A percentile compares a stretch with the other conserved stretches of the same genome.
Conservation (phyloP, 2,329 filamentous ascomycete genomes). For the Colletotrichum australisinense region DNA sequence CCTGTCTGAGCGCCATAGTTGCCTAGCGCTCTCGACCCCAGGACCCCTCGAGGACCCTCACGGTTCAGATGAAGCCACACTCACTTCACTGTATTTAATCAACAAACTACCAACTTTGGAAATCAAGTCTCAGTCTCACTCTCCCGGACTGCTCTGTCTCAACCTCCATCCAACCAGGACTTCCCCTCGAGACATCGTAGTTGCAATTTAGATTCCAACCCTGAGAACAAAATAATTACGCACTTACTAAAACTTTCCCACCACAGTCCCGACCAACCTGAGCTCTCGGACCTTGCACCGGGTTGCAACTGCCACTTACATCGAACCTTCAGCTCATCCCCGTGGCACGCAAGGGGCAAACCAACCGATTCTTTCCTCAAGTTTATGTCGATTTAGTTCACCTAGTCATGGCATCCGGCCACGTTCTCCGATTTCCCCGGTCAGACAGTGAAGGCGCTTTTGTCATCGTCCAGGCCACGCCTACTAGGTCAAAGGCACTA, state of each 20-base stretch:
- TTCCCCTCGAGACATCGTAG: not conserved
- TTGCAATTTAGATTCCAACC: slow-evolving; percentile 2
- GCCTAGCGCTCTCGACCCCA: slow-evolving; percentile 23
- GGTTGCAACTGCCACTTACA: not conserved
- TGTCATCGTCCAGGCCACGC: slow-evolving; percentile 70
- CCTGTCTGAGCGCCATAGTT: slow-evolving; percentile 27
- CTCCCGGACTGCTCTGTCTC: not conserved
- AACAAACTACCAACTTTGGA: slow-evolving; percentile 16
- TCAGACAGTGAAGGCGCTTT: slow-evolving; percentile 63
- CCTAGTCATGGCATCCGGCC: slow-evolving; percentile 25
- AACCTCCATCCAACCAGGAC: slow-evolving; percentile 12
- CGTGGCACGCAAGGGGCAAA: slow-evolving; percentile 5
- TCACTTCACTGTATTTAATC: slow-evolving; percentile 14
- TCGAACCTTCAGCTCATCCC: slow-evolving; percentile 13
- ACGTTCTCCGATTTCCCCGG: slow-evolving; percentile 69
- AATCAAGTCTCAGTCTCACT: slow-evolving; percentile 5
- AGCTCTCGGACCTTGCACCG: not conserved
- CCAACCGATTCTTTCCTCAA: slow-evolving; percentile 3
- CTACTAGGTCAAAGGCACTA: slow-evolving; percentile 61
- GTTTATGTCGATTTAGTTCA: not conserved
- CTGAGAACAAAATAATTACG: slow-evolving; percentile 2
- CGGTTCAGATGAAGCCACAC: slow-evolving; percentile 8
- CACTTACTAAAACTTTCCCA: not conserved
- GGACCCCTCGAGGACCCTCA: slow-evolving; percentile 11
- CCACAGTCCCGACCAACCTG: not conserved